phyloP scores from a whole-genome alignment of 1,139 yeast species.

The Citeromyces siamensis region DNA sequence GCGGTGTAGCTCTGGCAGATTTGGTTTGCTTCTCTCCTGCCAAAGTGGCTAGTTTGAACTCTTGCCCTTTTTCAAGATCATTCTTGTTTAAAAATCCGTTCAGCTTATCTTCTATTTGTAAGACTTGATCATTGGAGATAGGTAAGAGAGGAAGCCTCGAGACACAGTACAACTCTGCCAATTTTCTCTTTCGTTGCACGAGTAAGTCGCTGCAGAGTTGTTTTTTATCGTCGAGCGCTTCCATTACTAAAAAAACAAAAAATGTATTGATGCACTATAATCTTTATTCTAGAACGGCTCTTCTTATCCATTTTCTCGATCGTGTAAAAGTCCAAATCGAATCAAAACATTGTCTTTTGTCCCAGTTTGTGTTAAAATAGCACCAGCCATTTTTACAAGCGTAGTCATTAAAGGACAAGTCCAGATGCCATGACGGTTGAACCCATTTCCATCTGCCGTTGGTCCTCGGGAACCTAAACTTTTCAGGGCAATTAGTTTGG shows the following conservation, averaged over 20 bases:
- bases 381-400: constrained; percentile 36
- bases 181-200: constrained; percentile 30
- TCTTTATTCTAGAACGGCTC: constrained; percentile 28
- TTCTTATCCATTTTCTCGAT: constrained; percentile 35
- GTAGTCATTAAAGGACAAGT: constrained; percentile 22
- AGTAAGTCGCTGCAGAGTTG: constrained; percentile 3
- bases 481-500: constrained; percentile 18
- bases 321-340: constrained; percentile 40
- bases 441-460: constrained; percentile 37
- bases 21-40: constrained; percentile 15
- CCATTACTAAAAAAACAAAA: no score
- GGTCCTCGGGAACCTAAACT: constrained; percentile 21
- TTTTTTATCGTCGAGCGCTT: no score
- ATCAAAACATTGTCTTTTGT: constrained; percentile 25
- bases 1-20: not conserved
- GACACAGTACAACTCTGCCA: constrained; percentile 42
- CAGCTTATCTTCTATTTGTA: constrained; percentile 24
- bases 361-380: constrained; percentile 41
- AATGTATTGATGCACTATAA: no score
- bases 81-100: constrained; percentile 29
- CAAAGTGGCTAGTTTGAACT: constrained; percentile 19
- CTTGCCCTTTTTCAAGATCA: constrained; percentile 28
- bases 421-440: constrained; percentile 37
- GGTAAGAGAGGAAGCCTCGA: constrained; percentile 31
- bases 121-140: constrained; percentile 21